Evolutionary conservation across 148 eudicot species (phyloP).

Genomic region (Cornus controversa): DNA sequence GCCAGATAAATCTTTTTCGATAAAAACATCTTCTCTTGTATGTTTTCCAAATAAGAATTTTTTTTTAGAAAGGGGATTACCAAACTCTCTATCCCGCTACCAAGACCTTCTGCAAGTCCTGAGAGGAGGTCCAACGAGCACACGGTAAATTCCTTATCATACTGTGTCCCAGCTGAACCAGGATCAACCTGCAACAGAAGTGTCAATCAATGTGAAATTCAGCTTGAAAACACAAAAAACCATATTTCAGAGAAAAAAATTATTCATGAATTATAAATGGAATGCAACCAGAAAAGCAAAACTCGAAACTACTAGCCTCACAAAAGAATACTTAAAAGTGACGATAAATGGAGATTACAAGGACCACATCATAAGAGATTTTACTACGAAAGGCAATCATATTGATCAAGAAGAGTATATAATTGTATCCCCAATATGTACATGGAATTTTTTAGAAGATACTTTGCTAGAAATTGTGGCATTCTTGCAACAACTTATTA

Average conservation of each 20-base stretch:
- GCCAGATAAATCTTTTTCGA: not conserved
- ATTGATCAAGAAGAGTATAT: not conserved
- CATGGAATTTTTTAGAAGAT: not conserved
- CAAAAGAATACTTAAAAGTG: not conserved
- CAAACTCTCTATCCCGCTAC: conserved; percentile 91
- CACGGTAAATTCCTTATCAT: conserved; percentile 86
- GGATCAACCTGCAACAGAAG: conserved; percentile 59
- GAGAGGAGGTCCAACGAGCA: conserved; percentile 91
- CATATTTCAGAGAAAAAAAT: not conserved
- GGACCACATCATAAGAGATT: not conserved
- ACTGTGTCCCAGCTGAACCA: conserved; percentile 63
- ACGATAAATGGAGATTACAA: not conserved
- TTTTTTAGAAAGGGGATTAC: conserved; percentile 37
- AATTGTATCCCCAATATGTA: not conserved
- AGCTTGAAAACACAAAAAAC: not conserved
- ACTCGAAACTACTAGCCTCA: not conserved
- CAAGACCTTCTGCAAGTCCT: conserved; percentile 95
- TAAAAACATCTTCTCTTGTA: not conserved
- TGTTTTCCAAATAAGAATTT: not conserved
- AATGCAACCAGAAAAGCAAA: conserved; percentile 8
- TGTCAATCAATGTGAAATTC: not conserved
- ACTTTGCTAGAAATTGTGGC: not conserved
- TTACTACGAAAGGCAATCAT: not conserved
- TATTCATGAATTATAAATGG: not conserved
- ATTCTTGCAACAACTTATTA: not conserved